These are phyloP conservation scores for Sonneratia alba DNA, from an alignment of 345 rosid genomes.

Conservation along the genomic window DNA sequence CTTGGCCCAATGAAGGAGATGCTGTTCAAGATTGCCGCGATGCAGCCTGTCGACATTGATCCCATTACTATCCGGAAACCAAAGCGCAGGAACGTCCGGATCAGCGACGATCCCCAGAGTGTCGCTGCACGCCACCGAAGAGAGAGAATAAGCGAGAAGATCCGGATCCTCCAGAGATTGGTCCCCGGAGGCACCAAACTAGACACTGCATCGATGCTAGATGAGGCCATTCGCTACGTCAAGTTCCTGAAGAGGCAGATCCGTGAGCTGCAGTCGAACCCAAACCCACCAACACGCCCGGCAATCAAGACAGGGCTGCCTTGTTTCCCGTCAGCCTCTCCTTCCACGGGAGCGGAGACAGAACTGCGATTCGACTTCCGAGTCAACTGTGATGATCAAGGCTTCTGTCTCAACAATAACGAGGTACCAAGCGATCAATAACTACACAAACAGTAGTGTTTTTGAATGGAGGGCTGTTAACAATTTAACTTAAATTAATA, in stretches of 20 bases:
- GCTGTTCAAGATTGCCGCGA: conserved; percentile 91
- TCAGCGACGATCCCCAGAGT: conserved; percentile 95
- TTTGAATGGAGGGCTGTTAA: background rate
- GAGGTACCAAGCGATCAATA: conserved; percentile 13
- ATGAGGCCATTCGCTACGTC: conserved; percentile 84
- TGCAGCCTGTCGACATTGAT: conserved; percentile 95
- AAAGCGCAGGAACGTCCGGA: conserved; percentile 70
- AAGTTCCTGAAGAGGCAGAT: conserved; percentile 91
- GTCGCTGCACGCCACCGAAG: conserved; percentile 89
- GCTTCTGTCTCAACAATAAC: conserved; percentile 4
- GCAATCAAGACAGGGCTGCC: background rate
- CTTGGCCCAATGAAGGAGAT: conserved; percentile 88
- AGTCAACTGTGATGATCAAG: background rate
- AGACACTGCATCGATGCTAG: conserved; percentile 97
- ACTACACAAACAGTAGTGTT: background rate
- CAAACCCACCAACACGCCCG: conserved; percentile 2
- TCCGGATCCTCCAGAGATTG: conserved; percentile 75
- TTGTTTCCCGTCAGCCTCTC: background rate
- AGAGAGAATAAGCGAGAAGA: conserved; percentile 88
- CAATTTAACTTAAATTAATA: conserved; percentile 5
- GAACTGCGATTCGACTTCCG: conserved; percentile 1
- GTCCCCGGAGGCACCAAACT: conserved; percentile 94
- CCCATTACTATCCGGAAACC: conserved; percentile 73
- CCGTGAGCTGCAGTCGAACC: conserved; percentile 50
- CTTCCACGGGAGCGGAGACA: conserved; percentile 6